These are phyloP conservation scores for Salvia rosmarinus DNA, from an alignment of 257 asterid species.

Conservation along the genomic window DNA sequence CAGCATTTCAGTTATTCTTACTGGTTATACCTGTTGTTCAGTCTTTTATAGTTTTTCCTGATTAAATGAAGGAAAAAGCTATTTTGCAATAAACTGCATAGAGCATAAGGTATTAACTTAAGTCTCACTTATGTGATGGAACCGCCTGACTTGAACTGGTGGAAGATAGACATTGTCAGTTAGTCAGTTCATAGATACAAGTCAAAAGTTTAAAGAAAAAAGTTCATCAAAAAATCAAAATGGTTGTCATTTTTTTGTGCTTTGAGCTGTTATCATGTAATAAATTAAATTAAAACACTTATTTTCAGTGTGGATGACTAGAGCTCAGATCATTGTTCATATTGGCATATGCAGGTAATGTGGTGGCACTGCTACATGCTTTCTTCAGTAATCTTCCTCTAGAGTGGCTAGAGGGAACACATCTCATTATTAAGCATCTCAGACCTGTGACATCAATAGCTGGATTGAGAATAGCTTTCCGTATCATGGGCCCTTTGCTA, in stretches of 20 bases:
- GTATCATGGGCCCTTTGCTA: slow-evolving; percentile 95
- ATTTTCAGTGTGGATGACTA: slow-evolving; percentile 5
- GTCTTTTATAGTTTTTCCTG: not conserved
- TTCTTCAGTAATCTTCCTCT: slow-evolving; percentile 92
- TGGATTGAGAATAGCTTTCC: slow-evolving; percentile 89
- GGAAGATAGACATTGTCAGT: not conserved
- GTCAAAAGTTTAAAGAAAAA: not conserved
- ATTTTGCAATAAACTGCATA: not conserved
- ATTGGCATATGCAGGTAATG: slow-evolving; percentile 61
- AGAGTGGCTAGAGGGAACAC: slow-evolving; percentile 98
- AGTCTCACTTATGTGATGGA: slow-evolving; percentile 10
- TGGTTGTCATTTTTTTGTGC: slow-evolving; percentile 1
- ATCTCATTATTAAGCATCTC: slow-evolving; percentile 80
- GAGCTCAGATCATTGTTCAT: slow-evolving; percentile 13
- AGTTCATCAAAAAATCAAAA: not conserved
- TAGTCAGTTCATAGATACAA: not conserved
- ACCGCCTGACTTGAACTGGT: slow-evolving; percentile 5
- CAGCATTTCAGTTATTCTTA: not conserved
- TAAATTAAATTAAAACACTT: not conserved
- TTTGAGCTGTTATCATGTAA: not conserved
- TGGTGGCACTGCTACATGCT: slow-evolving; percentile 87
- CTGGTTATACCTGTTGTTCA: not conserved
- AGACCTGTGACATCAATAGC: slow-evolving; percentile 94
- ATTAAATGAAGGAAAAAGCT: not conserved
- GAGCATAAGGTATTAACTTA: not conserved